Evolutionary conservation across 768 basidiomycete genomes (phyloP), one percentile per base, ranked within the genome.

Genomic region (Rubroboletus pulcherrimus): DNA sequence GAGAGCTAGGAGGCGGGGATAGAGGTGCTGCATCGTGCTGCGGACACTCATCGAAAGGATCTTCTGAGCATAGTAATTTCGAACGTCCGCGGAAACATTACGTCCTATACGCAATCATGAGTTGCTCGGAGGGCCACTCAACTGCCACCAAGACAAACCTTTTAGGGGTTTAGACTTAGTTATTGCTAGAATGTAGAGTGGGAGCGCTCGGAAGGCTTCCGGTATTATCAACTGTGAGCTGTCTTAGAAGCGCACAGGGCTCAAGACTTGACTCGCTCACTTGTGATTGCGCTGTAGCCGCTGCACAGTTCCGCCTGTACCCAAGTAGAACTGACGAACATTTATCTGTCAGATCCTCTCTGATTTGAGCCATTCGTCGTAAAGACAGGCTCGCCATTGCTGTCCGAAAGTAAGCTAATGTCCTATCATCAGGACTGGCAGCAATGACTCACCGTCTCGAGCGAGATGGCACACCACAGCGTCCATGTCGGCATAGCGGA

Each of bases 81-180:
- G 87, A 11, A 95, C 93, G 64, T 98, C 97, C n/a, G 93, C 87
- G 7, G 89, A 86, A 47, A 99, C 94, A 62, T 83, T 86, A 15
- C 90, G 85, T 44, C 85, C 93, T 95, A 64, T 24, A 35, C 15
- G 43, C 26, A 54, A 56, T 37, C 3, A 37, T 57, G 30, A 61
- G 56, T 51, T 34, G 26, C 26, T 26, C 26, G 26, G 33, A 41
- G 38, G 38, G 39, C 33, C 52, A 30, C 55, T 43, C 41, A 43
- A 49, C 33, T 5, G n/a, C 38, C 31, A 50, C 34, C 10, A 49
- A 52, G 53, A 53, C 61, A 55, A 66, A 85, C 96, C 93, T 86
- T 97, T 96, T n/a, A 99, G 73, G 19, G 93, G 86, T 69, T 97
- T 96, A 50, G 82, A 82, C 75, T 99, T 99, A 44, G 89, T 78